A percentile compares a stretch with the other conserved stretches of the same genome.
Evolutionary conservation across 1,139 yeast species (phyloP).

Genomic region (Suhomyces choctaworum): DNA sequence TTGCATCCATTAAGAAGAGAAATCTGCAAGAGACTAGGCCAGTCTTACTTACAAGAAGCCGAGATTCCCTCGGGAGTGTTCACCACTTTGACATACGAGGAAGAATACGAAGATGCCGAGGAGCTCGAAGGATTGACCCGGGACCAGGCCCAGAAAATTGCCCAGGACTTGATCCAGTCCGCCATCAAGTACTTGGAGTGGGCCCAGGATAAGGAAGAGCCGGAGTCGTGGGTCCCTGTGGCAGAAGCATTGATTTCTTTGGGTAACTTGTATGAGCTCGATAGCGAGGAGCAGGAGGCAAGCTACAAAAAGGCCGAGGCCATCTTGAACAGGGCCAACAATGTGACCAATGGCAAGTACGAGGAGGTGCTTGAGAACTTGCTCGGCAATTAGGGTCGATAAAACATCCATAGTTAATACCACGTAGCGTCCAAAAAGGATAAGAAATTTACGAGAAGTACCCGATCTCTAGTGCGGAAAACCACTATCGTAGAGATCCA

Average conservation of each 20-base stretch:
- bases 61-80: slow-evolving; percentile 59
- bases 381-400: slow-evolving; percentile 11
- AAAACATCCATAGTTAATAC: too few relatives aligned
- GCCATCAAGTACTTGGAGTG: slow-evolving; percentile 59
- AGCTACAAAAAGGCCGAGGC: slow-evolving; percentile 68
- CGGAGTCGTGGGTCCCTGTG: slow-evolving; percentile 74
- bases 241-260: slow-evolving; percentile 84
- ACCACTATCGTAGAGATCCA: too few relatives aligned
- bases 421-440: too few relatives aligned
- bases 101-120: slow-evolving; percentile 44
- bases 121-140: slow-evolving; percentile 43
- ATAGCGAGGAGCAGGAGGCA: slow-evolving; percentile 62
- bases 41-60: slow-evolving; percentile 61
- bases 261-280: slow-evolving; percentile 70
- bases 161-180: slow-evolving; percentile 48
- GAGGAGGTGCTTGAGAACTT: slow-evolving; percentile 57
- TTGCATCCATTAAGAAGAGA: slow-evolving; percentile 29
- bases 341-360: slow-evolving; percentile 73
- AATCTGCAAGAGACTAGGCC: slow-evolving; percentile 56
- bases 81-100: slow-evolving; percentile 58
- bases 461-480: too few relatives aligned
- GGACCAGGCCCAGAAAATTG: slow-evolving; percentile 48
- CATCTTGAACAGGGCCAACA: slow-evolving; percentile 62
- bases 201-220: slow-evolving; percentile 71
- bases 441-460: too few relatives aligned